A percentile compares a stretch with the other conserved stretches of the same genome.
Evolutionary conservation across 768 basidiomycete species (phyloP).

Genomic region (Trametes sanguinea): DNA sequence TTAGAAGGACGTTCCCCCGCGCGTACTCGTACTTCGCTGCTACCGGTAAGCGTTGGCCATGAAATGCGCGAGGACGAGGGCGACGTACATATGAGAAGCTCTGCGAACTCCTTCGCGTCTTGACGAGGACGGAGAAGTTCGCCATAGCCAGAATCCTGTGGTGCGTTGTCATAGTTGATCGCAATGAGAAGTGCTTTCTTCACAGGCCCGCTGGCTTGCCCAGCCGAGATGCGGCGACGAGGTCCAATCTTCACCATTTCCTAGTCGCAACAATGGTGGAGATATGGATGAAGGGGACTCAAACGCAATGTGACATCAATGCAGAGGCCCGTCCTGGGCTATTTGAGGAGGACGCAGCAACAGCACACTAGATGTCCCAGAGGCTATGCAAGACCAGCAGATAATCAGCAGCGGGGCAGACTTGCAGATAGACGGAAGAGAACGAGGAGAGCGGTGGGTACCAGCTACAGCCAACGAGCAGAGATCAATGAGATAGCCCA

Average conservation of each 20-base stretch:
- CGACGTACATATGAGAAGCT: conserved; percentile 21
- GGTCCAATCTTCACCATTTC: conserved; percentile 19
- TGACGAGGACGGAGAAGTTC: conserved; percentile 14
- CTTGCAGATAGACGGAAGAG: too few relatives aligned
- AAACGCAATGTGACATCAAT: not conserved
- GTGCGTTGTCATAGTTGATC: conserved; percentile 19
- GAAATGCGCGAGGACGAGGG: not conserved
- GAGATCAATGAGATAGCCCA: too few relatives aligned
- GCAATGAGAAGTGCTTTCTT: conserved; percentile 25
- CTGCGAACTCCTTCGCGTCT: conserved; percentile 19
- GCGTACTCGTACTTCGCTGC: conserved; percentile 20
- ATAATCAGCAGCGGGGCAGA: too few relatives aligned
- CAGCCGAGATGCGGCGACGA: not conserved
- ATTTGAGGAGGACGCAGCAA: not conserved
- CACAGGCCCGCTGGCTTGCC: not conserved
- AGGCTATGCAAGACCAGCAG: too few relatives aligned
- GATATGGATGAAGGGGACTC: not conserved
- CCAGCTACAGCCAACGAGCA: too few relatives aligned
- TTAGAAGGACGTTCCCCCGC: conserved; percentile 19
- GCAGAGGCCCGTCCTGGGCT: not conserved
- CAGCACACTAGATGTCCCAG: too few relatives aligned
- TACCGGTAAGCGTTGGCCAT: not conserved
- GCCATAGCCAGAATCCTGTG: not conserved
- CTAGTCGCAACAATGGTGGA: not conserved
- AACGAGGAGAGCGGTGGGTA: too few relatives aligned